Conservation (phyloP, 1,139 yeast species). For the Yamadazyma trypodendri region DNA sequence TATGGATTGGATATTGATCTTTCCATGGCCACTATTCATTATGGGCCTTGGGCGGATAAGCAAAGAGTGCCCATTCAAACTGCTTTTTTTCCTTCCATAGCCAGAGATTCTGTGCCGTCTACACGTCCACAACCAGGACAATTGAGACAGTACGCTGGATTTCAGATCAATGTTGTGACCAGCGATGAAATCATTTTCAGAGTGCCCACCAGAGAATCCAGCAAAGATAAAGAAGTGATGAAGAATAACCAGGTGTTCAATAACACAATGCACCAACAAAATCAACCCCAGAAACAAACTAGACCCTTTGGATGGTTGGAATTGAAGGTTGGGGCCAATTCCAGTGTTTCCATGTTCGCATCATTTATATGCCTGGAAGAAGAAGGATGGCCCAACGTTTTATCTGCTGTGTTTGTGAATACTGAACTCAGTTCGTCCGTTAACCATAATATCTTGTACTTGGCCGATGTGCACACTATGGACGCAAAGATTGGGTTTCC, state of each 20-base stretch:
- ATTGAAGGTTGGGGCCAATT: conserved; percentile 54
- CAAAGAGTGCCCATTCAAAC: conserved; percentile 68
- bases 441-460: conserved; percentile 77
- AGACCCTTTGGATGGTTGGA: conserved; percentile 94
- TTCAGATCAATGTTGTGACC: conserved; percentile 51
- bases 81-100: conserved; percentile 65
- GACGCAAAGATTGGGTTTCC: conserved; percentile 67
- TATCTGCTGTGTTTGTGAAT: conserved; percentile 48
- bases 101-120: conserved; percentile 56
- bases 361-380: conserved; percentile 52
- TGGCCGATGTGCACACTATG: conserved; percentile 59
- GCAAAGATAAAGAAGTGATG: conserved; percentile 58
- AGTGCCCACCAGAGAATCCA: conserved; percentile 79
- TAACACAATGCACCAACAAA: conserved; percentile 10
- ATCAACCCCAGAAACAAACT: conserved; percentile 9
- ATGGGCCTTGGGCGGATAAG: conserved; percentile 96
- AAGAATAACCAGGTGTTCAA: conserved; percentile 12
- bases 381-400: conserved; percentile 58
- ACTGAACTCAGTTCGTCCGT: conserved; percentile 81
- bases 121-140: conserved; percentile 45
- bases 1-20: conserved; percentile 63
- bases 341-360: conserved; percentile 47
- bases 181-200: conserved; percentile 71
- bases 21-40: conserved; percentile 66
- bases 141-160: conserved; percentile 53